Evolutionary conservation across 2,329 filamentous ascomycete species (phyloP).

Genomic region (Fusarium sulawesiense): DNA sequence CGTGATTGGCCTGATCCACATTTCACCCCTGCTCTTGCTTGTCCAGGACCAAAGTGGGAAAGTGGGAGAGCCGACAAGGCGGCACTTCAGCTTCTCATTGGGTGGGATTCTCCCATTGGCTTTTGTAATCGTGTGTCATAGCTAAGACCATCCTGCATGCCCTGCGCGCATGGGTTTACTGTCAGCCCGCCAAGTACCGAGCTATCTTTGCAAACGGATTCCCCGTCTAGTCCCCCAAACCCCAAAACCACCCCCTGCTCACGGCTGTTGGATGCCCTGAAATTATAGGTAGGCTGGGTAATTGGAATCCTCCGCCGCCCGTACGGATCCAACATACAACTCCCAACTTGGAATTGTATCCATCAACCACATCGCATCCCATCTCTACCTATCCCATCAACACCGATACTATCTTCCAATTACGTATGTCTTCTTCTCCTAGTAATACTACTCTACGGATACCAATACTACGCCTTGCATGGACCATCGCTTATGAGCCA

Average conservation of each 20-base stretch:
- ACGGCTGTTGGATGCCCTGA: neutral
- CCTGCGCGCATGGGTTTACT: conserved; percentile 7
- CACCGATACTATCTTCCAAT: conserved; percentile 1
- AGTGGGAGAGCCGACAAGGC: conserved; percentile 2
- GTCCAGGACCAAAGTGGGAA: neutral
- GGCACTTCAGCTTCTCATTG: conserved; percentile 31
- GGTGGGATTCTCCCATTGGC: conserved; percentile 34
- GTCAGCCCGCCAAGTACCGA: conserved; percentile 36
- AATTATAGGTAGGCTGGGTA: neutral
- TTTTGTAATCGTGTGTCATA: conserved; percentile 39
- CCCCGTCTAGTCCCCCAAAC: conserved; percentile 5
- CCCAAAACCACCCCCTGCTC: conserved; percentile 1
- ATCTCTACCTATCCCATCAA: conserved; percentile 7
- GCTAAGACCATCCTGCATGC: conserved; percentile 4
- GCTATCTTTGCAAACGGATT: conserved; percentile 15
- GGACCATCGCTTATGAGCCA: conserved; percentile 12
- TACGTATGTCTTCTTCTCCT: neutral
- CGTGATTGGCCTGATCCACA: conserved; percentile 26
- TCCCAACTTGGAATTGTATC: neutral
- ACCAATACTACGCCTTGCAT: neutral
- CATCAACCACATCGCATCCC: conserved; percentile 1
- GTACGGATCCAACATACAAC: neutral
- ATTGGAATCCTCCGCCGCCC: neutral
- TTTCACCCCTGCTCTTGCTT: conserved; percentile 7
- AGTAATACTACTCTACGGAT: neutral